phyloP scores from a whole-genome alignment of 2,329 filamentous ascomycete genomes.

The Penicillium fuscoglaucum region DNA sequence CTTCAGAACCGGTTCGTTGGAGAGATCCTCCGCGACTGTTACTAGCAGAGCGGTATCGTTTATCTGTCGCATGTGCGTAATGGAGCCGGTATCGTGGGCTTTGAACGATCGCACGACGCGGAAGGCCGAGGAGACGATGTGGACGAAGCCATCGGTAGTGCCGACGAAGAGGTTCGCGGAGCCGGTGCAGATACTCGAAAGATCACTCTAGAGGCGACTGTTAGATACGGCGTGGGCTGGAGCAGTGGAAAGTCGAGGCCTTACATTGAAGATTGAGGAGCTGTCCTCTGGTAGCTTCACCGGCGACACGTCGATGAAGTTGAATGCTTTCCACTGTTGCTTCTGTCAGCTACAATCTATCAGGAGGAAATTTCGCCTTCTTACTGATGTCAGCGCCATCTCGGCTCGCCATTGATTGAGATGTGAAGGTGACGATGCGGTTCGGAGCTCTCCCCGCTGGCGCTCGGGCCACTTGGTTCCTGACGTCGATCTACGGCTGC shows the following conservation, averaged over 20 bases:
- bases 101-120: constrained; percentile 84
- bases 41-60: constrained; percentile 83
- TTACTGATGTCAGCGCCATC: constrained; percentile 49
- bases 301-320: constrained; percentile 95
- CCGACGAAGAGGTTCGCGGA: constrained; percentile 89
- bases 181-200: constrained; percentile 80
- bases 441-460: constrained; percentile 25
- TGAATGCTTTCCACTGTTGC: constrained; percentile 92
- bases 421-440: constrained; percentile 21
- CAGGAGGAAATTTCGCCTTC: neutral
- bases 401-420: constrained; percentile 36
- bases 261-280: constrained; percentile 75
- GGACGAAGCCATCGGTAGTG: constrained; percentile 78
- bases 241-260: constrained; percentile 28
- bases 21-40: constrained; percentile 79
- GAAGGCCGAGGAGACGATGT: constrained; percentile 83
- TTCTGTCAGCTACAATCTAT: constrained; percentile 1
- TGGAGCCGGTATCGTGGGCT: constrained; percentile 72
- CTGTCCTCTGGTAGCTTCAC: constrained; percentile 78
- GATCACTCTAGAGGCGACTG: constrained; percentile 56
- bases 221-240: constrained; percentile 2
- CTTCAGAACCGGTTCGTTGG: constrained; percentile 83
- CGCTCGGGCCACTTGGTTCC: constrained; percentile 19
- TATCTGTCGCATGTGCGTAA: constrained; percentile 90
- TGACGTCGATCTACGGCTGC: constrained; percentile 7